A percentile compares a stretch with the other conserved stretches of the same genome.
Conservation (phyloP, 495 filamentous ascomycete species). For the Penicillium cosmopolitanum region DNA sequence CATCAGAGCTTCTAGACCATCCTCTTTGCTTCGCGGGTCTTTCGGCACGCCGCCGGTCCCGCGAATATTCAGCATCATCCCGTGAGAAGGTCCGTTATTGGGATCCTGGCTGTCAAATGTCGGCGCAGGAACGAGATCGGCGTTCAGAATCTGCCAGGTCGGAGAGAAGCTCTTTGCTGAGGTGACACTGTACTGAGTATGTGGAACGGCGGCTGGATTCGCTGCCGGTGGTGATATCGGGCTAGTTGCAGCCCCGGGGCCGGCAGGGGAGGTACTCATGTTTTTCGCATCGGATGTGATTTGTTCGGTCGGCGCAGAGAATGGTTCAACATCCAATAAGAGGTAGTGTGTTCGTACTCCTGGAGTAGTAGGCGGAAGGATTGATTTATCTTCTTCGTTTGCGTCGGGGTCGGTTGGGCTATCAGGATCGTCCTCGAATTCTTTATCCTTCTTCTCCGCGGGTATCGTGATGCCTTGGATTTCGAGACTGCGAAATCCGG, state of each 20-base stretch:
- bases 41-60: conserved; percentile 49
- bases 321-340: conserved; percentile 45
- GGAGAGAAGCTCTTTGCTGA: conserved; percentile 53
- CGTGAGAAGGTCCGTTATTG: conserved; percentile 32
- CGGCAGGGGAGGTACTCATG: conserved; percentile 2
- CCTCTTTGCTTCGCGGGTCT: conserved; percentile 38
- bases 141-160: conserved; percentile 58
- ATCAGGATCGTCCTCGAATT: conserved; percentile 16
- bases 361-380: conserved; percentile 44
- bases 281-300: conserved; percentile 8
- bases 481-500: conserved; percentile 48
- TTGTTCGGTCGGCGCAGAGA: conserved; percentile 9
- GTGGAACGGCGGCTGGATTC: conserved; percentile 13
- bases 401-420: conserved; percentile 18
- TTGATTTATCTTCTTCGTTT: conserved; percentile 22
- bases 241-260: not conserved
- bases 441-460: conserved; percentile 19
- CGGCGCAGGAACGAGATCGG: conserved; percentile 55
- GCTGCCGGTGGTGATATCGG: not conserved
- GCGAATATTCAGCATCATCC: conserved; percentile 70
- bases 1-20: conserved; percentile 55
- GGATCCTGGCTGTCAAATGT: conserved; percentile 58
- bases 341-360: conserved; percentile 49
- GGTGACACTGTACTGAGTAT: conserved; percentile 42
- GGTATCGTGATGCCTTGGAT: conserved; percentile 26